Percentiles rank a stretch among this genome's conserved stretches.
These are phyloP conservation scores for Lasiosphaeris hirsuta DNA, from an alignment of 495 filamentous ascomycete genomes.

Conservation along the genomic window DNA sequence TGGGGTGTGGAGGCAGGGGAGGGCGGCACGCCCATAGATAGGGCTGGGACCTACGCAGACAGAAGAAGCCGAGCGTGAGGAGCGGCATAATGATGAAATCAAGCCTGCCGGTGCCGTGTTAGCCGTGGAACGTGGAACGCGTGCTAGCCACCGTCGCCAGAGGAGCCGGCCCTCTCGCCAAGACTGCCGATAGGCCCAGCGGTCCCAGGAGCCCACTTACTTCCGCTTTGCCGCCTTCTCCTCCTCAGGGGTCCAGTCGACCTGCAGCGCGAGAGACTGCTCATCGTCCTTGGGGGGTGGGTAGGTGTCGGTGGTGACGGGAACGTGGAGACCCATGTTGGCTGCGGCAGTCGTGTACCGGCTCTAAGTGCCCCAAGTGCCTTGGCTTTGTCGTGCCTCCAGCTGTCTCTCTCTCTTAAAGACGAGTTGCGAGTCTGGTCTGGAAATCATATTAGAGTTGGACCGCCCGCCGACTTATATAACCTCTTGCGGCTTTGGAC, in stretches of 20 bases:
- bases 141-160: background rate
- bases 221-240: constrained; percentile 37
- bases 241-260: constrained; percentile 37
- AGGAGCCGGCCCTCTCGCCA: background rate
- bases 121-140: background rate
- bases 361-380: background rate
- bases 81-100: constrained; percentile 51
- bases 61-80: constrained; percentile 56
- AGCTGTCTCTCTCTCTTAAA: background rate
- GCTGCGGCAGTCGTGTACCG: background rate
- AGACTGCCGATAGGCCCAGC: constrained; percentile 6
- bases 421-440: background rate
- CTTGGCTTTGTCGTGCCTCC: too few relatives aligned
- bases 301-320: constrained; percentile 15
- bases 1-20: background rate
- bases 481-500: too few relatives aligned
- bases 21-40: too few relatives aligned
- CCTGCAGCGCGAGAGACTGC: constrained; percentile 21
- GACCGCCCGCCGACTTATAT: too few relatives aligned
- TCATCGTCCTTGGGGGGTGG: constrained; percentile 27
- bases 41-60: constrained; percentile 47
- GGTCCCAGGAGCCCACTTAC: constrained; percentile 19
- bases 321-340: constrained; percentile 11
- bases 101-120: constrained; percentile 30
- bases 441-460: background rate